Base-by-base conservation (phyloP, 371 early-diverging fungal species). In the Mortierella sp. region DNA sequence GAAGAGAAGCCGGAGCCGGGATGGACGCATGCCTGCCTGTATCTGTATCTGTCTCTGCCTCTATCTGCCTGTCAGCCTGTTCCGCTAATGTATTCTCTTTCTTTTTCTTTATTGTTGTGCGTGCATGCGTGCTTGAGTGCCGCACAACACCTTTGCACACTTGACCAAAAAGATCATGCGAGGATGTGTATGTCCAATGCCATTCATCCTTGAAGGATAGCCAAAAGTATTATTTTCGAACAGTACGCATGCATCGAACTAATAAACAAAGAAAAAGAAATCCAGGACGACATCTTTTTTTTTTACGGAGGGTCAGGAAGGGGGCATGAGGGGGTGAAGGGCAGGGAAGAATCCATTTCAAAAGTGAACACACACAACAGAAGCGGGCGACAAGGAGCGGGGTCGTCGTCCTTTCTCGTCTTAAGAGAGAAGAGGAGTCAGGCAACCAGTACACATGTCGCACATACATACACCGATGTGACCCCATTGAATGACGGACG, bases 361-460 rank as follows among this genome's bases (percentile, higher is more conserved):
- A 65, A 38, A 65, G 65, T 65, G 65, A 65, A 35, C 63, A 63
- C 63, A 35, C 32, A 32, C 60, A 65, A 65, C 65, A 65, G 35
- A 65, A 21, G 38, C 10, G 38, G 65, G 38, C 16, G 65, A 38
- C 65, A 38, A 65, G 65, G 65, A 65, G 24, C 21, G 38, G 38
- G 65, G 1, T 51, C 21, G 51, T 51, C 4, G 51, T 51, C 51
- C 3, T 51, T 51, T 5, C 7, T 27, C 11, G 56, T 56, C 10
- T n/a, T 11, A 27, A 60, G 35, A 16, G 32, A 60, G 8, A 38
- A 38, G 5, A 38, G 63, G 4, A 32, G 5, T 8, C 35, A 38
- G 18, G 38, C 63, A 63, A 16, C 10, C 65, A 24, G 10, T 21
- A 38, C 38, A 8, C 32, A 65, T 38, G 18, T 35, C 16, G 32